Evolutionary conservation across 768 basidiomycete genomes (phyloP).

Genomic region (Xerocomus brunneocitrinus): DNA sequence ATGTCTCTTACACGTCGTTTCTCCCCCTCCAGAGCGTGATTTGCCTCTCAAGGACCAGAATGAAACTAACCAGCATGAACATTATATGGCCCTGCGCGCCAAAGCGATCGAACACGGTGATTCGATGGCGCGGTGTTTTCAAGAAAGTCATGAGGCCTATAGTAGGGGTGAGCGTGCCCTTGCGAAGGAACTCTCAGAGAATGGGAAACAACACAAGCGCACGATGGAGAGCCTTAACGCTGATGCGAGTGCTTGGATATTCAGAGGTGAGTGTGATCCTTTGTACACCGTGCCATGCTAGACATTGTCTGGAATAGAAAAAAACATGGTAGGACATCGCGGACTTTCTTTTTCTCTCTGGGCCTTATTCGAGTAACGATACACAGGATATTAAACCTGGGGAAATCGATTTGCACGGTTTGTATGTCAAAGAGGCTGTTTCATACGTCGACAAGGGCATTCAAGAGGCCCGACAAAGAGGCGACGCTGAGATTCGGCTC

Average conservation of each 20-base stretch:
- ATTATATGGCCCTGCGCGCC: slow-evolving; percentile 68
- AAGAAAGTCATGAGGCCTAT: slow-evolving; percentile 75
- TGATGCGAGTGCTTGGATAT: slow-evolving; percentile 88
- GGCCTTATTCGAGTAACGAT: background rate
- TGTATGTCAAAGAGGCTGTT: slow-evolving; percentile 93
- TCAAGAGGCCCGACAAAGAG: slow-evolving; percentile 56
- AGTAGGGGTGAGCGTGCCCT: slow-evolving; percentile 62
- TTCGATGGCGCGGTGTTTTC: slow-evolving; percentile 65
- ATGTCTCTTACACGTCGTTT: background rate
- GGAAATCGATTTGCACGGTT: slow-evolving; percentile 85
- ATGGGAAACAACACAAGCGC: slow-evolving; percentile 75
- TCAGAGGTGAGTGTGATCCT: slow-evolving; percentile 42
- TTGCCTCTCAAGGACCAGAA: slow-evolving; percentile 44
- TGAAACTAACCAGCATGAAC: slow-evolving; percentile 61
- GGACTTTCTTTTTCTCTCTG: background rate
- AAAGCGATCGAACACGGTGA: slow-evolving; percentile 79
- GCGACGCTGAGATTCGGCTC: slow-evolving; percentile 62
- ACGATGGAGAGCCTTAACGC: slow-evolving; percentile 77
- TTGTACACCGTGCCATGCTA: background rate
- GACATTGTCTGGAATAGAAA: slow-evolving; percentile 43
- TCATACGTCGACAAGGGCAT: slow-evolving; percentile 67
- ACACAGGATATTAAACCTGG: slow-evolving; percentile 61
- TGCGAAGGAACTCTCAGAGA: slow-evolving; percentile 76
- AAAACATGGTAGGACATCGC: slow-evolving; percentile 54
- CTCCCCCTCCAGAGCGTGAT: background rate